These are phyloP conservation scores for Lactarius trivialis DNA, from an alignment of 768 basidiomycete species.

Conservation along the genomic window DNA sequence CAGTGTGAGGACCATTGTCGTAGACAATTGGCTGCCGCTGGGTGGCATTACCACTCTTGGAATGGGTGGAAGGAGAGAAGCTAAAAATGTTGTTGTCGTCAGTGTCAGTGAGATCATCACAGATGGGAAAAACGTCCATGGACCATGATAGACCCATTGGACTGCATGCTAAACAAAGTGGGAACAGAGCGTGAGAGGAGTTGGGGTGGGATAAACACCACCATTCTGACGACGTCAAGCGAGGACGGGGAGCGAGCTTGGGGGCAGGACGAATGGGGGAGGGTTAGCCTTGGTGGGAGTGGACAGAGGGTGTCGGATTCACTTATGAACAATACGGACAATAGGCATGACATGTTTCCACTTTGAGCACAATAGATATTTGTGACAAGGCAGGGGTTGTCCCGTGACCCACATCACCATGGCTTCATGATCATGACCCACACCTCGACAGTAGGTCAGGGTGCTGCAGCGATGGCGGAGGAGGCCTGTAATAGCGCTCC, in stretches of 20 bases:
- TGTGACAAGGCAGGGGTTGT: too few relatives aligned
- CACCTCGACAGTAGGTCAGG: too few relatives aligned
- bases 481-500: too few relatives aligned
- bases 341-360: too few relatives aligned
- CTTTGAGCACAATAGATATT: too few relatives aligned
- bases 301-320: constrained; percentile 29
- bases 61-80: constrained; percentile 51
- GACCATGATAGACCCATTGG: constrained; percentile 29
- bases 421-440: too few relatives aligned
- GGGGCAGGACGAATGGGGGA: constrained; percentile 31
- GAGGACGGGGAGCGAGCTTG: constrained; percentile 41
- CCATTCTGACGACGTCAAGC: constrained; percentile 48
- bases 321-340: too few relatives aligned
- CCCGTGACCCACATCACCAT: too few relatives aligned
- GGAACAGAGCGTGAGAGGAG: constrained; percentile 53
- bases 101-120: constrained; percentile 61
- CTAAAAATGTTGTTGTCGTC: constrained; percentile 32
- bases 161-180: constrained; percentile 30
- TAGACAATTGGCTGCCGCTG: constrained; percentile 33
- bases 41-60: constrained; percentile 14
- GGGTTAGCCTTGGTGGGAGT: constrained; percentile 28
- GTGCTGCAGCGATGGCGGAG: too few relatives aligned
- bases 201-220: constrained; percentile 31
- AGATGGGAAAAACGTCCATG: constrained; percentile 55
- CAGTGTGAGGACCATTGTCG: constrained; percentile 41